Conservation (phyloP, 202 grass and related monocot species). For the Carex sylvatica region DNA sequence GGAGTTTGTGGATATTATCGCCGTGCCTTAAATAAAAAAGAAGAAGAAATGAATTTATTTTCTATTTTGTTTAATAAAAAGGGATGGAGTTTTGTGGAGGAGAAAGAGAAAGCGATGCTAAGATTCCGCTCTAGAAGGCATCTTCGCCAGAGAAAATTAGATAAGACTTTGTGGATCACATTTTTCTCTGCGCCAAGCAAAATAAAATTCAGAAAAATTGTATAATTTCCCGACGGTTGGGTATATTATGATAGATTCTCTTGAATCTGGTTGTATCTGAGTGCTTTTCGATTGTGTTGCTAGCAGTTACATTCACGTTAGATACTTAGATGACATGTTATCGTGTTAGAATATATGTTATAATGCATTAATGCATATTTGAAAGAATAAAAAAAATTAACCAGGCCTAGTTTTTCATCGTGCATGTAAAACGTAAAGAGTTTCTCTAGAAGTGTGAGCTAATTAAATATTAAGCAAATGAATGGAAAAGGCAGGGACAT, state of each 20-base stretch:
- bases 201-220: neutral
- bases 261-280: neutral
- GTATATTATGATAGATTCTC: constrained; percentile 10
- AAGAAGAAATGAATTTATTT: constrained; percentile 25
- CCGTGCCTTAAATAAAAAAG: constrained; percentile 38
- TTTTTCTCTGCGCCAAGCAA: constrained; percentile 28
- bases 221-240: neutral
- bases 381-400: neutral
- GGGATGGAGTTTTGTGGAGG: constrained; percentile 33
- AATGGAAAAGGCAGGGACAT: too few species aligned
- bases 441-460: too few species aligned
- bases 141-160: constrained; percentile 55
- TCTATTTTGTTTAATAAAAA: constrained; percentile 23
- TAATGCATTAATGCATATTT: neutral
- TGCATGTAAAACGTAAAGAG: too few species aligned
- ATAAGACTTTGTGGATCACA: constrained; percentile 49
- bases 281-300: neutral
- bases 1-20: constrained; percentile 44
- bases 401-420: neutral
- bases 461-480: too few species aligned
- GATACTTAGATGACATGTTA: neutral
- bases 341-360: neutral
- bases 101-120: constrained; percentile 51
- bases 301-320: neutral
- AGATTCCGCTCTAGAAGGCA: constrained; percentile 38